A percentile compares a stretch with the other conserved stretches of the same genome.
These are phyloP conservation scores for Rhytidiadelphus loreus DNA, from an alignment of 225 moss, liverwort and hornwort genomes.

Conservation along the genomic window DNA sequence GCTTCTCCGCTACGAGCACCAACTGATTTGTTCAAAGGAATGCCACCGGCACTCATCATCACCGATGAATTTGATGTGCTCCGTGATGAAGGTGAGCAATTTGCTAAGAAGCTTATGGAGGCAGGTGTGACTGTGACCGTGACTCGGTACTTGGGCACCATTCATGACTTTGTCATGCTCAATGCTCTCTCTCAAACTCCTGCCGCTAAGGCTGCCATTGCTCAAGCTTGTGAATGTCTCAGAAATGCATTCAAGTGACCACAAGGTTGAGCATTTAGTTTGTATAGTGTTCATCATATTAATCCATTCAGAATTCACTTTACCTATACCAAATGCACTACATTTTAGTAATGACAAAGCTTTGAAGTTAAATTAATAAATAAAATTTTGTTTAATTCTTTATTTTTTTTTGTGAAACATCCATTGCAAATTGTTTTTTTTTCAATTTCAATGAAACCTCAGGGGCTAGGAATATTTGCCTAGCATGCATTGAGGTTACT, in stretches of 20 bases:
- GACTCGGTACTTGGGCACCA: constrained; percentile 16
- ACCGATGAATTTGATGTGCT: constrained; percentile 12
- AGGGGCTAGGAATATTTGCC: not conserved
- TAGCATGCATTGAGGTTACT: rapidly evolving
- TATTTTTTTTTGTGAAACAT: not conserved
- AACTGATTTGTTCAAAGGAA: not conserved
- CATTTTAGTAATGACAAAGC: no score
- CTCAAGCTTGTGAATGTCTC: constrained; percentile 27
- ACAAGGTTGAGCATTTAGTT: not conserved
- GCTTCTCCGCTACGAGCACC: constrained; percentile 8
- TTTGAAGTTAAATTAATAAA: not conserved
- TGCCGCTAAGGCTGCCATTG: constrained; percentile 10
- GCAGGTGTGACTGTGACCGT: constrained; percentile 4
- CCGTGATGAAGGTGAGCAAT: constrained; percentile 12
- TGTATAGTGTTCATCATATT: not conserved
- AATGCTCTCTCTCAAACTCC: constrained; percentile 32
- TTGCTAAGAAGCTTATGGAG: constrained; percentile 21
- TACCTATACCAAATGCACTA: not conserved
- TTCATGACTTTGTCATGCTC: constrained; percentile 41
- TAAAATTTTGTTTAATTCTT: rapidly evolving
- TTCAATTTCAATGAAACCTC: no score
- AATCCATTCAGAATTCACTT: not conserved
- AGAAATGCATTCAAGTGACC: constrained; percentile 12
- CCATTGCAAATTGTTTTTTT: rapidly evolving
- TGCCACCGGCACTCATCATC: constrained; percentile 14